phyloP scores from a whole-genome alignment of 768 basidiomycete genomes.

The Lactarius hatsudake region DNA sequence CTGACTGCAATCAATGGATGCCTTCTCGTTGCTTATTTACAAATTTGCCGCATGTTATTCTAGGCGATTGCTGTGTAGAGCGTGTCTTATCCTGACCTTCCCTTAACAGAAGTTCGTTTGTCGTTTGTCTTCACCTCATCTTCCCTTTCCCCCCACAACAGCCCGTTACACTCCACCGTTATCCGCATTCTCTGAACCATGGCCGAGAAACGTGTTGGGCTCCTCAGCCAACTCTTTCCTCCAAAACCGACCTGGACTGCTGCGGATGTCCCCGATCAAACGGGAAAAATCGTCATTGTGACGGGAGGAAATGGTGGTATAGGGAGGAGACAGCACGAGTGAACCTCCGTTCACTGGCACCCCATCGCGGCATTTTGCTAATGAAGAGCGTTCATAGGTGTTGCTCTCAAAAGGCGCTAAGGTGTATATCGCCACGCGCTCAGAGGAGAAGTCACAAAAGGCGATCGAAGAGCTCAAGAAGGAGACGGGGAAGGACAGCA shows the following conservation, averaged over 20 bases:
- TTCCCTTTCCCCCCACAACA: neutral
- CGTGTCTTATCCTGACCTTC: neutral
- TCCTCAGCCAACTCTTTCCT: constrained; percentile 14
- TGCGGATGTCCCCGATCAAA: constrained; percentile 19
- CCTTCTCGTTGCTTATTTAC: neutral
- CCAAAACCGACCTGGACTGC: constrained; percentile 19
- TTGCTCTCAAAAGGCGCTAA: constrained; percentile 22
- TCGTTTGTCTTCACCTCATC: neutral
- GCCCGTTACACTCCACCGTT: neutral
- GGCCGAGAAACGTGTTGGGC: neutral
- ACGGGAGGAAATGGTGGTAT: constrained; percentile 22
- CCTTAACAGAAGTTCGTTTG: neutral
- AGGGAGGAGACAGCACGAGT: constrained; percentile 26
- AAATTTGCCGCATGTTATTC: neutral
- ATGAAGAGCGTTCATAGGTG: constrained; percentile 3
- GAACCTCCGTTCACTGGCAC: neutral
- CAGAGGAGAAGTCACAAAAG: neutral
- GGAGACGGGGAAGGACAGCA: constrained; percentile 13
- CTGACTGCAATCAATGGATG: neutral
- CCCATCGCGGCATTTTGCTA: neutral
- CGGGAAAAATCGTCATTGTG: constrained; percentile 16
- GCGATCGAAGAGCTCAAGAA: constrained; percentile 15
- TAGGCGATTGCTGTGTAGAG: neutral
- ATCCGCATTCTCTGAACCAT: neutral
- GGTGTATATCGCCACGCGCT: constrained; percentile 23